phyloP scores from a whole-genome alignment of 2,329 filamentous ascomycete genomes.

The Penicillium sp. region DNA sequence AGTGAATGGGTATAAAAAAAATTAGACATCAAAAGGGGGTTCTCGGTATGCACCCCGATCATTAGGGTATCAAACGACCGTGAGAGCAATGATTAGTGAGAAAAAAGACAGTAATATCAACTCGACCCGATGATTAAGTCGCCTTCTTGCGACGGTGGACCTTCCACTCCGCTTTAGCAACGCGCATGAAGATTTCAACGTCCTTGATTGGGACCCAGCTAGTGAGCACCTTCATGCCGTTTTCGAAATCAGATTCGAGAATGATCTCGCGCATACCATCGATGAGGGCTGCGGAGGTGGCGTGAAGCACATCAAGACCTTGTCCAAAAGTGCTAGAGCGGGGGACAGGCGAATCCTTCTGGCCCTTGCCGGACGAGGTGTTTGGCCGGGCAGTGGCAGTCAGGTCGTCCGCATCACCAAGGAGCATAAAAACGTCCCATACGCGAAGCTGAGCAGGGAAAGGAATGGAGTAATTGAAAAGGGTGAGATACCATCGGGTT shows the following conservation, averaged over 20 bases:
- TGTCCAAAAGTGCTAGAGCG: slow-evolving; percentile 54
- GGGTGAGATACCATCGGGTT: slow-evolving; percentile 93
- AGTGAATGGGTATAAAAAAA: slow-evolving; percentile 25
- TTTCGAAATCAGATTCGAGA: slow-evolving; percentile 92
- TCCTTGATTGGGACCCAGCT: slow-evolving; percentile 93
- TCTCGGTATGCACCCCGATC: slow-evolving; percentile 20
- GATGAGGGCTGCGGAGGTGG: slow-evolving; percentile 84
- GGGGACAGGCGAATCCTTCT: slow-evolving; percentile 25
- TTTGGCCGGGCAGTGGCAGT: slow-evolving; percentile 24
- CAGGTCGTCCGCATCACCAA: slow-evolving; percentile 71
- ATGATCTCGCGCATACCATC: slow-evolving; percentile 87
- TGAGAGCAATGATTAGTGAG: slow-evolving; percentile 19
- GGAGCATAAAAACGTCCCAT: slow-evolving; percentile 96
- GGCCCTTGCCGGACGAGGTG: slow-evolving; percentile 33
- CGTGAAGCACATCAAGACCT: slow-evolving; percentile 85
- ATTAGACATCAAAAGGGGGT: slow-evolving; percentile 25
- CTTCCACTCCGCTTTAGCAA: slow-evolving; percentile 86
- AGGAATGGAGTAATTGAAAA: slow-evolving; percentile 96
- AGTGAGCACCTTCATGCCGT: slow-evolving; percentile 95
- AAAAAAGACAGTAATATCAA: slow-evolving; percentile 7
- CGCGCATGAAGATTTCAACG: slow-evolving; percentile 89
- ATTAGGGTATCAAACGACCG: slow-evolving; percentile 31
- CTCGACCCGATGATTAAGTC: slow-evolving; percentile 5
- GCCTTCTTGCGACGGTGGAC: slow-evolving; percentile 57
- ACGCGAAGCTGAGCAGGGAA: slow-evolving; percentile 92